phyloP scores from a whole-genome alignment of 495 filamentous ascomycete species.

The Trichocladium antarcticum region DNA sequence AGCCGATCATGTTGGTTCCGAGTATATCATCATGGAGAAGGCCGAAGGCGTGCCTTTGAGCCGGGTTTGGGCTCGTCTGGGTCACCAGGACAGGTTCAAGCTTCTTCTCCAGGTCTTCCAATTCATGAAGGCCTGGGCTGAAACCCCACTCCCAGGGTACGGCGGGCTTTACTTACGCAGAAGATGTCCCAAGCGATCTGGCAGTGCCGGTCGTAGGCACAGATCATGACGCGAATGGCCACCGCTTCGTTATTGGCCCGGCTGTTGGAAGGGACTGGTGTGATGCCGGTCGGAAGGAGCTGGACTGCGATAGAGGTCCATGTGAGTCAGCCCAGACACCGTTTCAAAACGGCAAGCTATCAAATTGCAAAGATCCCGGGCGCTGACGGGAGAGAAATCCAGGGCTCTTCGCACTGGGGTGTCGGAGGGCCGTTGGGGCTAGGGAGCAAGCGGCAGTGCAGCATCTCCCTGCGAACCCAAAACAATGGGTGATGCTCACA shows the following conservation, averaged over 20 bases:
- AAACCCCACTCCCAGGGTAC: not conserved
- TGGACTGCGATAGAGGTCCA: not conserved
- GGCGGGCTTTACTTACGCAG: not conserved
- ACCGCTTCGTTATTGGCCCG: not conserved
- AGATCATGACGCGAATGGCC: too few species aligned
- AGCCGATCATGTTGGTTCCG: not conserved
- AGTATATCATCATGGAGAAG: constrained; percentile 1
- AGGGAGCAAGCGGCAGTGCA: not conserved
- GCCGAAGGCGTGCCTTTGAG: not conserved
- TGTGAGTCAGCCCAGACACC: not conserved
- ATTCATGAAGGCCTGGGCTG: not conserved
- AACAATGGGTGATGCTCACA: not conserved
- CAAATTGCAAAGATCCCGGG: too few species aligned
- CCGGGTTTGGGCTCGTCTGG: not conserved
- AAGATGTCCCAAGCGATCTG: not conserved
- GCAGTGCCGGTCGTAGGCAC: not conserved
- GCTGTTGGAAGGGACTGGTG: not conserved
- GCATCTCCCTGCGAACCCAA: not conserved
- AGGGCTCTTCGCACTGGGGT: not conserved
- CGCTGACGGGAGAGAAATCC: not conserved
- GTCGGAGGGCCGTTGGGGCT: not conserved
- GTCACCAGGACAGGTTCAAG: not conserved
- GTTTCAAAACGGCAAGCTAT: too few species aligned
- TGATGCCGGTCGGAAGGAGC: not conserved
- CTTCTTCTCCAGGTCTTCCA: not conserved